Conservation (phyloP, 2,329 filamentous ascomycete genomes). For the Aspergillus latus region DNA sequence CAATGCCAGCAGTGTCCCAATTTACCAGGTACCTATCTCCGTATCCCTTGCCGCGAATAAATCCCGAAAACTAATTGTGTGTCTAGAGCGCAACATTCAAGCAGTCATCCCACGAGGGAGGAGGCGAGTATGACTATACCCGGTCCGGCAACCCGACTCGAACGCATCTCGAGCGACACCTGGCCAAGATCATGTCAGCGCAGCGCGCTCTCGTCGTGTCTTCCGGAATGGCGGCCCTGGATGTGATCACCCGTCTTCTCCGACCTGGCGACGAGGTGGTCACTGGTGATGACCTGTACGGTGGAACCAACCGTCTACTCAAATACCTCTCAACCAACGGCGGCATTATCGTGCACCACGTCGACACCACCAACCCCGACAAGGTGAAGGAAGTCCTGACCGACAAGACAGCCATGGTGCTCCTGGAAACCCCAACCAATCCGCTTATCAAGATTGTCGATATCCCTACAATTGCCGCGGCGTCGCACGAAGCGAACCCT, state of each 20-base stretch:
- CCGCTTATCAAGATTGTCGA: constrained; percentile 98
- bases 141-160: constrained; percentile 95
- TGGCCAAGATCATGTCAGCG: constrained; percentile 99
- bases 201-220: constrained; percentile 87
- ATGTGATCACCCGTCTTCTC: constrained; percentile 90
- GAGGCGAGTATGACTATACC: constrained; percentile 96
- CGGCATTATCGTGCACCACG: constrained; percentile 91
- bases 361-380: constrained; percentile 82
- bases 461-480: constrained; percentile 73
- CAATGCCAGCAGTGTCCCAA: constrained; percentile 91
- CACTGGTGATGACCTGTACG: constrained; percentile 94
- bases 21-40: constrained; percentile 70
- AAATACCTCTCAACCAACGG: constrained; percentile 88
- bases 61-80: constrained; percentile 1
- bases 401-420: constrained; percentile 87
- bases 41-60: neutral
- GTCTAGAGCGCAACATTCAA: constrained; percentile 89
- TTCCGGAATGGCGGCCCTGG: constrained; percentile 94
- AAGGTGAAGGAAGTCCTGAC: constrained; percentile 68
- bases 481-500: constrained; percentile 74
- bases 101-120: constrained; percentile 75
- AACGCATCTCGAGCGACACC: constrained; percentile 90
- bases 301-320: constrained; percentile 88
- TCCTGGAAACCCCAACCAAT: constrained; percentile 95
- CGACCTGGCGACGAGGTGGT: constrained; percentile 95